Evolutionary conservation across 2,329 filamentous ascomycete species (phyloP), one percentile per base, ranked within the genome.

Genomic region (Metarhizium anisopliae): DNA sequence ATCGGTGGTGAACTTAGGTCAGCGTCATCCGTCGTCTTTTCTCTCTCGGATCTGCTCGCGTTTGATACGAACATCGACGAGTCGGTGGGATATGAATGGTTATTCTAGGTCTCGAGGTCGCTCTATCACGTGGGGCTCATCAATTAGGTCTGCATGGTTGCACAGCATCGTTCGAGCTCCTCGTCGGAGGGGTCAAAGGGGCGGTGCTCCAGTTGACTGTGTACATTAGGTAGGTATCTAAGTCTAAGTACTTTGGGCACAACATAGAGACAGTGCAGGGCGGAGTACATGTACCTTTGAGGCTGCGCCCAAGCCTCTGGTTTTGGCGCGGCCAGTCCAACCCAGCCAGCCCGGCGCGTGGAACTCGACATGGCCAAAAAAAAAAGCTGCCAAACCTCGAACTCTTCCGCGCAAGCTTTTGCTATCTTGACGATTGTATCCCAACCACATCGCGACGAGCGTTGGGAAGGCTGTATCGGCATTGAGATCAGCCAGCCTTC

Each of bases 61-160:
- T 6, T 49, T 18, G 20, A 25, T 47, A 51, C 32, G 25, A 38
- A 18, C 13, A 25, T 35, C 6, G 49, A 30, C 29, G 32, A 16
- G 49, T 35, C 8, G 49, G 25, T 10, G 10, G 49, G 30, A 11
- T 40, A 5, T 51, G 16, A 42, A 47, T 45, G 36, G 30, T 29
- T 35, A 56, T 11, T 6, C 16, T 18, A 32, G 42, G 47, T 49
- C 51, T 49, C 25, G 36, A 54, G 18, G 18, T 43, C 40, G 2
- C 42, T 43, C 47, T 51, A 56, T 58, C 56, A 58, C 56, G 56
- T 58, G 56, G 54, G 54, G 56, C 56, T 51, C 38, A 29, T 55
- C 50, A 51, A 52, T 42, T 47, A 35, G 30, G 43, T 25, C 20
- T 38, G n/a, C 16, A 36, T 30, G 25, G 10, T 35, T 36, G 6